These are phyloP conservation scores for Chaetothyriales sp. DNA, from an alignment of 2,329 filamentous ascomycete genomes.

Conservation along the genomic window DNA sequence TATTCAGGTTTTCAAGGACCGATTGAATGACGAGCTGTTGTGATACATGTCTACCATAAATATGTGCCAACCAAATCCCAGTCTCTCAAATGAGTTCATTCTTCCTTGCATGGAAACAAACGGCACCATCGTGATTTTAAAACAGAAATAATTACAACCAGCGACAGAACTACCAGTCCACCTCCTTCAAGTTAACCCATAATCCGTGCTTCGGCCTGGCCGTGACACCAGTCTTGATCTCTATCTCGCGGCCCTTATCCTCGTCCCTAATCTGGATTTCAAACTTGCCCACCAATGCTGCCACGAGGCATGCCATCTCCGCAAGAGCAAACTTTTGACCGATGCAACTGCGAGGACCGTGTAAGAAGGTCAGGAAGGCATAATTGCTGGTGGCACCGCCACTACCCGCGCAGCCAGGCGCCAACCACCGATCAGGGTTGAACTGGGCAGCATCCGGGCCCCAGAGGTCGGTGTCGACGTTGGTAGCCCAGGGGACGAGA, in stretches of 20 bases:
- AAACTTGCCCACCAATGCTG: conserved; percentile 59
- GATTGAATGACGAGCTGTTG: conserved; percentile 6
- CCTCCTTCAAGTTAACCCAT: conserved; percentile 47
- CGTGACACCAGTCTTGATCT: conserved; percentile 57
- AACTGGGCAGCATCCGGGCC: conserved; percentile 60
- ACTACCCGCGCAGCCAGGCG: conserved; percentile 34
- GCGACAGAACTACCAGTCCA: conserved; percentile 63
- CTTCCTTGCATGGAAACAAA: too few species aligned
- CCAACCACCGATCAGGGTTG: conserved; percentile 63
- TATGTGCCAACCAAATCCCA: too few species aligned
- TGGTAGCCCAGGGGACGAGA: conserved; percentile 51
- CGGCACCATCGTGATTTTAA: too few species aligned
- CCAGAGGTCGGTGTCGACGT: conserved; percentile 57
- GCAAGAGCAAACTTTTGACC: conserved; percentile 42
- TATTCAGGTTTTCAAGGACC: conserved; percentile 11
- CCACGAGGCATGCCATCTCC: conserved; percentile 73
- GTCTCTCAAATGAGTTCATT: too few species aligned
- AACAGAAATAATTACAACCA: too few species aligned
- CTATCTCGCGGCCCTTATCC: conserved; percentile 26
- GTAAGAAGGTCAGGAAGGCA: conserved; percentile 59
- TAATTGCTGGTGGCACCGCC: conserved; percentile 61
- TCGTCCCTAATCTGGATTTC: conserved; percentile 50
- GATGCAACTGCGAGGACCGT: conserved; percentile 36
- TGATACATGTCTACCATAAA: too few species aligned
- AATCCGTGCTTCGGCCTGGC: conserved; percentile 58